Evolutionary conservation across 2,329 filamentous ascomycete species (phyloP).

Genomic region (Colletotrichum tofieldiae): DNA sequence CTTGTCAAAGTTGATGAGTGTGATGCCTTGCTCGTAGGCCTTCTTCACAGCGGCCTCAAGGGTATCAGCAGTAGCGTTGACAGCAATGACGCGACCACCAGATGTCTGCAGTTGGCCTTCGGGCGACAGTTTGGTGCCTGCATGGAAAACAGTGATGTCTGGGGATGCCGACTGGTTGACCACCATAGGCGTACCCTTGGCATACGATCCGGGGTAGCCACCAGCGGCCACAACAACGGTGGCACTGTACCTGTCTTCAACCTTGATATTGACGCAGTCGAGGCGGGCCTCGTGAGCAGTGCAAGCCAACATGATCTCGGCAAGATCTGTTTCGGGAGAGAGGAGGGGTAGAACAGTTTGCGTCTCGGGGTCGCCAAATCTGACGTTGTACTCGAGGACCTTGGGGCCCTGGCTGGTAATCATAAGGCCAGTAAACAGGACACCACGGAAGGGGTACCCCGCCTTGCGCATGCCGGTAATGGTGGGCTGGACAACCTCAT

Average conservation of each 20-base stretch:
- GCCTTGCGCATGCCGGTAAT: constrained; percentile 79
- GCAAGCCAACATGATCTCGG: constrained; percentile 87
- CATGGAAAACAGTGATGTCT: constrained; percentile 84
- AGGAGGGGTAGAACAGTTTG: constrained; percentile 86
- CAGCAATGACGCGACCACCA: constrained; percentile 89
- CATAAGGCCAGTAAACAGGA: constrained; percentile 88
- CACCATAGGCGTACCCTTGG: constrained; percentile 75
- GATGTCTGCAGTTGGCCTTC: constrained; percentile 76
- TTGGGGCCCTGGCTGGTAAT: constrained; percentile 83
- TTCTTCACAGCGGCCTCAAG: constrained; percentile 84
- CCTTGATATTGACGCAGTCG: constrained; percentile 74
- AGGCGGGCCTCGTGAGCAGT: constrained; percentile 74
- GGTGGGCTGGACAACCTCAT: constrained; percentile 74
- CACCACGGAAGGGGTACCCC: constrained; percentile 77
- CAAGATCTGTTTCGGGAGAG: constrained; percentile 82
- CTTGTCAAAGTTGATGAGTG: constrained; percentile 81
- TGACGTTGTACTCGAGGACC: constrained; percentile 90
- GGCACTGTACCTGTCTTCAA: constrained; percentile 78
- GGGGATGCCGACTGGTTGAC: constrained; percentile 54
- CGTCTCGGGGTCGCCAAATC: constrained; percentile 91
- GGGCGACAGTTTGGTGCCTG: constrained; percentile 77
- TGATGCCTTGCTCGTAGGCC: constrained; percentile 81
- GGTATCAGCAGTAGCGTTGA: constrained; percentile 77
- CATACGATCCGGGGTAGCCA: constrained; percentile 86
- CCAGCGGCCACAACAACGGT: constrained; percentile 90